These are phyloP conservation scores for Juglanconis oblonga DNA, from an alignment of 2,329 filamentous ascomycete genomes.

Conservation along the genomic window DNA sequence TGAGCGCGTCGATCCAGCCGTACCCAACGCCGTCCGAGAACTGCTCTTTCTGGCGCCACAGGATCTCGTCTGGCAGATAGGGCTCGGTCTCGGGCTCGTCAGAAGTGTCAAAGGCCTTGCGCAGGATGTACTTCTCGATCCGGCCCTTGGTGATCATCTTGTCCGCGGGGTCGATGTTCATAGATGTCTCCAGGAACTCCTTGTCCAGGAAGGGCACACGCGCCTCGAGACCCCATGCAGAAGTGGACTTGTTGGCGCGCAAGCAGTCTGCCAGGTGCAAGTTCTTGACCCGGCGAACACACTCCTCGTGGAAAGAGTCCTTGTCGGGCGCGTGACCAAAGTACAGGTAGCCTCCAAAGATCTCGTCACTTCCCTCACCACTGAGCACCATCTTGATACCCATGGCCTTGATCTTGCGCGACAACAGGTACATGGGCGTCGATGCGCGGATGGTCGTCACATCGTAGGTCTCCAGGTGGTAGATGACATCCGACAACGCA, in stretches of 20 bases:
- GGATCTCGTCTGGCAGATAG: slow-evolving; percentile 93
- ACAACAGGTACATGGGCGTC: slow-evolving; percentile 96
- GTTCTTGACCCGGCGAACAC: slow-evolving; percentile 91
- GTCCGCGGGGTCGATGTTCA: slow-evolving; percentile 91
- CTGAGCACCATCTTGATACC: slow-evolving; percentile 99
- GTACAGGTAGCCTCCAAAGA: slow-evolving; percentile 97
- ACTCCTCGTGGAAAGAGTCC: slow-evolving; percentile 93
- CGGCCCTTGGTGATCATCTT: slow-evolving; percentile 91
- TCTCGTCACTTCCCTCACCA: slow-evolving; percentile 95
- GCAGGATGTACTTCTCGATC: slow-evolving; percentile 97
- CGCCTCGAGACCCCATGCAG: slow-evolving; percentile 95
- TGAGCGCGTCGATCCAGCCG: slow-evolving; percentile 96
- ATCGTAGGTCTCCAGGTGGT: slow-evolving; percentile 95
- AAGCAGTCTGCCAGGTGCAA: slow-evolving; percentile 94
- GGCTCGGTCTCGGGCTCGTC: slow-evolving; percentile 77
- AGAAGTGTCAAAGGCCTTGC: slow-evolving; percentile 93
- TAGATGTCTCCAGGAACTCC: slow-evolving; percentile 86
- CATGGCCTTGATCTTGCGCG: slow-evolving; percentile 98
- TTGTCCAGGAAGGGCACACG: slow-evolving; percentile 98
- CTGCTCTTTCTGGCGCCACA: slow-evolving; percentile 99
- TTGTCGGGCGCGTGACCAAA: slow-evolving; percentile 93
- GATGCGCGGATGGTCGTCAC: slow-evolving; percentile 98
- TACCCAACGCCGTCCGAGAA: slow-evolving; percentile 98
- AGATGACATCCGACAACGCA: slow-evolving; percentile 95
- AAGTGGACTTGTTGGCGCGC: slow-evolving; percentile 98